Evolutionary conservation across 352 stramenopile species (phyloP).

Genomic region (Phytophthora pseudosyringae): DNA sequence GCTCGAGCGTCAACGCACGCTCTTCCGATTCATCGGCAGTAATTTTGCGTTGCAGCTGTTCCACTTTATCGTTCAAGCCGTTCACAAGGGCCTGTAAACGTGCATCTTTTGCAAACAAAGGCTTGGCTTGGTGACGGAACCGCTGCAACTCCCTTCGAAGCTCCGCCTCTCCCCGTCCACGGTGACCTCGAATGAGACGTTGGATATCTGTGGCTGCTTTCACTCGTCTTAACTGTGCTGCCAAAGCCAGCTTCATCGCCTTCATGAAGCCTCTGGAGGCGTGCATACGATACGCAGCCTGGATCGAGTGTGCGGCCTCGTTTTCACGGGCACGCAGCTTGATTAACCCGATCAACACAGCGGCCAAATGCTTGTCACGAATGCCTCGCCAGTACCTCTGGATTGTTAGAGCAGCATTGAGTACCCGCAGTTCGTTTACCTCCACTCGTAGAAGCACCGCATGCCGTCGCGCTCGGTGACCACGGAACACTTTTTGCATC

Average conservation of each 20-base stretch:
- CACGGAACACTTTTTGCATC: constrained; percentile 81
- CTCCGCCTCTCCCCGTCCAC: constrained; percentile 69
- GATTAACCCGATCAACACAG: constrained; percentile 73
- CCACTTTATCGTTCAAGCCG: constrained; percentile 62
- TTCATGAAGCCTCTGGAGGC: constrained; percentile 67
- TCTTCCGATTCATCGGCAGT: constrained; percentile 61
- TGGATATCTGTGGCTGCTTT: constrained; percentile 72
- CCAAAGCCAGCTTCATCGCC: constrained; percentile 57
- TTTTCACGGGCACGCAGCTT: constrained; percentile 69
- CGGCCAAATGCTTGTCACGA: constrained; percentile 76
- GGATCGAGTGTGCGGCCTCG: constrained; percentile 61
- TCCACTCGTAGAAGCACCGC: constrained; percentile 48
- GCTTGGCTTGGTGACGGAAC: constrained; percentile 76
- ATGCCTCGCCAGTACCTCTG: constrained; percentile 81
- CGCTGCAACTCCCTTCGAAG: constrained; percentile 76
- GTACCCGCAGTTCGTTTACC: constrained; percentile 39
- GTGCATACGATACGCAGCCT: constrained; percentile 68
- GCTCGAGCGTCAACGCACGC: constrained; percentile 58
- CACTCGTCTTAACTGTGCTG: constrained; percentile 49
- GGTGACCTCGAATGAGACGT: constrained; percentile 79
- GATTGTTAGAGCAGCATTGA: constrained; percentile 74
- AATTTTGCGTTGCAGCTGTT: constrained; percentile 45
- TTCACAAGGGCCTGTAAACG: constrained; percentile 47
- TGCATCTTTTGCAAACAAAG: constrained; percentile 68
- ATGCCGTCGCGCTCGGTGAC: constrained; percentile 54